Evolutionary conservation across 2,329 filamentous ascomycete genomes (phyloP).

Genomic region (Colletotrichum brevisporum): DNA sequence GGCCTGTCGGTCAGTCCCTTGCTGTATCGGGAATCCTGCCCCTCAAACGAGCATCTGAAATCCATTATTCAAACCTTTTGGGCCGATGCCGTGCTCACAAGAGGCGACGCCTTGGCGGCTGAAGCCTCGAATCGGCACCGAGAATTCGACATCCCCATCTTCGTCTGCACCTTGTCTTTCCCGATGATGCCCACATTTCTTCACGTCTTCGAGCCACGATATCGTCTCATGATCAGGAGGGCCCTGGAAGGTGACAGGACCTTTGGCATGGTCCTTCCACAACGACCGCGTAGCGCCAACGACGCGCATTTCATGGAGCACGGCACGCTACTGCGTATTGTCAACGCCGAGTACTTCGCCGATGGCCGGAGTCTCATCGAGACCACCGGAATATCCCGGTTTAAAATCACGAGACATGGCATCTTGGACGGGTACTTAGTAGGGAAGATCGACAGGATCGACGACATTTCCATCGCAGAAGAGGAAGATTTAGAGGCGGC

Average conservation of each 20-base stretch:
- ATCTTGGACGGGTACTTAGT: constrained; percentile 83
- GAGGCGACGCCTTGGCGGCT: constrained; percentile 67
- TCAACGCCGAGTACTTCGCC: constrained; percentile 79
- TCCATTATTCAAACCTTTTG: constrained; percentile 78
- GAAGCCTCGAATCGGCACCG: constrained; percentile 71
- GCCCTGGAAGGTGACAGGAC: constrained; percentile 79
- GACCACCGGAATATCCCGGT: constrained; percentile 81
- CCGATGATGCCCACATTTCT: constrained; percentile 88
- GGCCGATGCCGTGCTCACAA: constrained; percentile 72
- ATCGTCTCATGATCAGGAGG: constrained; percentile 89
- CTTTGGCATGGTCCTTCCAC: constrained; percentile 89
- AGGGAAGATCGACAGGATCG: constrained; percentile 81
- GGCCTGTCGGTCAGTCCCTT: constrained; percentile 66
- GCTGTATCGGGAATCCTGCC: constrained; percentile 56
- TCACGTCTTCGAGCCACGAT: constrained; percentile 93
- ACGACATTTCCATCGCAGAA: constrained; percentile 85
- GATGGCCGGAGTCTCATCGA: constrained; percentile 89
- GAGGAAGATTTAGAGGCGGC: constrained; percentile 82
- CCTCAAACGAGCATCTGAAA: constrained; percentile 74
- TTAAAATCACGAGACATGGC: constrained; percentile 76
- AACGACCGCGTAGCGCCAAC: constrained; percentile 58
- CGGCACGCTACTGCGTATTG: constrained; percentile 83
- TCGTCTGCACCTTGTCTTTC: constrained; percentile 86
- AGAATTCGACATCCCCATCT: constrained; percentile 77
- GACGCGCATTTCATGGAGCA: constrained; percentile 74